Base-by-base conservation (phyloP, 2,329 filamentous ascomycete species). In the Penicillium capsulatum region DNA sequence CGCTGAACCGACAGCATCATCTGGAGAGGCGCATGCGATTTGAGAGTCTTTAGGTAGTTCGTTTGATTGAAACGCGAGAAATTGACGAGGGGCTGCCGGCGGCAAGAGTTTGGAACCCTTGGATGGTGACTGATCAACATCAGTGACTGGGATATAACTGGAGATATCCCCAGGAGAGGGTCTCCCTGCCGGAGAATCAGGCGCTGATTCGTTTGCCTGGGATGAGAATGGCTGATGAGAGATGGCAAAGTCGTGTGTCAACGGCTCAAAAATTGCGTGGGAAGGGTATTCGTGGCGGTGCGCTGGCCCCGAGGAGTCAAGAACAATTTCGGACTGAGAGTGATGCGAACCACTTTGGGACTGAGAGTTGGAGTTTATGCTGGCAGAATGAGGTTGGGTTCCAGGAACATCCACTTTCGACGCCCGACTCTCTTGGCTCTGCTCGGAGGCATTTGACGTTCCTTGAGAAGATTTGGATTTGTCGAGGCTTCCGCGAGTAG, bases 311-410 rank as follows among this genome's bases (percentile, higher is more conserved):
- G 57, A 59, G 5, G 58, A 58, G 41, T 62, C 50, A 3, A 51
- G 43, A 3, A 51, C 45, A 19, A 50, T 31, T 15, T 47, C 51
- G 13, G 40, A 15, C 17, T 42, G 38, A 3, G 38, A 36, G n/a
- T 34, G 28, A 20, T 26, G 27, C n/a, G 22, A 6, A 11, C 15
- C 10, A 6, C 50, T 40, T 6, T 47, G 45, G 1, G 45, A 36
- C 30, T 55, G 52, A 2, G 47, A 51, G 17, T 33, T 36, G 20
- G 45, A 43, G 29, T 34, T 44, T 5, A 40, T 35, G 29, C 42
- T 50, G 35, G 42, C 55, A 7, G 46, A n/a, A 34, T 58, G 54
- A n/a, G 47, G 28, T 22, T 60, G 58, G 7, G 54, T 58, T 7
- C 51, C 48, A 7, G 50, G 29, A 13, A 57, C 43, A 24, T 56